phyloP scores from a whole-genome alignment of 805 yeast genomes.

The Candida tibetensis region DNA sequence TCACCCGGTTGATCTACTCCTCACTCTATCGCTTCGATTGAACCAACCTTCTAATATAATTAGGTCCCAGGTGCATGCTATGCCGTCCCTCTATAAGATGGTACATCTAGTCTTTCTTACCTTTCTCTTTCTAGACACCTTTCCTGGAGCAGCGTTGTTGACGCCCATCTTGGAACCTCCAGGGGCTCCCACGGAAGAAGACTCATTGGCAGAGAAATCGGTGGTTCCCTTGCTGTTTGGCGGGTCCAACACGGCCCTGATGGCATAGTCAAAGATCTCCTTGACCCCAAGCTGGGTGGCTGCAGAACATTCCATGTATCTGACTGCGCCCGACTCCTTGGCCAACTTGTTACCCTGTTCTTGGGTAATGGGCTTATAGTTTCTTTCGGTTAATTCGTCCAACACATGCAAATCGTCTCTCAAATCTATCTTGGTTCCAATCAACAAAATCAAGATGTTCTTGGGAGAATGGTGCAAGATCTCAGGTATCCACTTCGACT shows the following conservation, averaged over 20 bases:
- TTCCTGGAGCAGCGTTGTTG: constrained; percentile 6
- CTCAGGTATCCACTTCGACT: constrained; percentile 77
- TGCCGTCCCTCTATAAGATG: constrained; percentile 26
- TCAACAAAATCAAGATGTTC: constrained; percentile 63
- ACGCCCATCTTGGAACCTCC: constrained; percentile 4
- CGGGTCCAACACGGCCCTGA: constrained; percentile 61
- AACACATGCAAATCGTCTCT: constrained; percentile 78
- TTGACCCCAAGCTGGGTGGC: constrained; percentile 84
- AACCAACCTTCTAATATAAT: too few relatives aligned
- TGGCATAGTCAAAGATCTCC: constrained; percentile 80
- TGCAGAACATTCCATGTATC: constrained; percentile 86
- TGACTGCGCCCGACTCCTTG: constrained; percentile 66
- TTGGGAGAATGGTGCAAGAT: constrained; percentile 78
- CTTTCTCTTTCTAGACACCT: constrained; percentile 21
- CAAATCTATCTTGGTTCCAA: constrained; percentile 88
- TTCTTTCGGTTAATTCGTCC: constrained; percentile 61
- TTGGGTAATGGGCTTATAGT: constrained; percentile 57
- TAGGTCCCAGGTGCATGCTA: too few relatives aligned
- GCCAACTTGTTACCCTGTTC: constrained; percentile 68
- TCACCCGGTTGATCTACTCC: too few relatives aligned
- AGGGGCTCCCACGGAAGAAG: constrained; percentile 12
- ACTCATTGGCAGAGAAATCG: constrained; percentile 12
- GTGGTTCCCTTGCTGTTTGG: constrained; percentile 26
- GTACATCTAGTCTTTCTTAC: constrained; percentile 38
- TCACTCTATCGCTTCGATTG: too few relatives aligned